phyloP scores from a whole-genome alignment of 169 alveolate species.

The Plasmodium vivax region DNA sequence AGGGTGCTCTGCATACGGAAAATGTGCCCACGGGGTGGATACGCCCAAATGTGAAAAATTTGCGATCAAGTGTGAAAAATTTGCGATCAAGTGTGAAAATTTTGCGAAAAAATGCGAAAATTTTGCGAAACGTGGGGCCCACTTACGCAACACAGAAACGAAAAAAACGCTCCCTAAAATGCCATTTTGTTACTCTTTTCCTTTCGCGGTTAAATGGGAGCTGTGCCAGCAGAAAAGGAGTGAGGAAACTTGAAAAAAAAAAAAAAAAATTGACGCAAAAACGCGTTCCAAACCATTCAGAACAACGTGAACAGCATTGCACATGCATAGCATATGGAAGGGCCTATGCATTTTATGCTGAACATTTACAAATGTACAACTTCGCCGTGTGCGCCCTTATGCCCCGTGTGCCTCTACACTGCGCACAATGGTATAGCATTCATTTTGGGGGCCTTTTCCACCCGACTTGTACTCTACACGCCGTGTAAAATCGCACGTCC shows the following conservation, averaged over 20 bases:
- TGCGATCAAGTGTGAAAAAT: background rate
- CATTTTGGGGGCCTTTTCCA: background rate
- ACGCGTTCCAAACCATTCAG: background rate
- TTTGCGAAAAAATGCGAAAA: background rate
- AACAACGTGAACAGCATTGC: background rate
- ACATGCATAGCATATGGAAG: background rate
- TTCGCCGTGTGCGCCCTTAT: background rate
- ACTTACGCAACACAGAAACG: background rate
- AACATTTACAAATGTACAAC: background rate
- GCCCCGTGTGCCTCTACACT: background rate
- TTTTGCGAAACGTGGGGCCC: background rate
- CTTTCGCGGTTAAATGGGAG: background rate
- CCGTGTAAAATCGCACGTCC: background rate
- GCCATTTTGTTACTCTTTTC: background rate
- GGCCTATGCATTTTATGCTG: background rate
- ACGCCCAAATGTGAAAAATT: background rate
- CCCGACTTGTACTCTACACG: background rate
- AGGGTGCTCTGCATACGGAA: background rate
- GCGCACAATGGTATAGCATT: background rate
- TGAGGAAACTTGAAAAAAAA: background rate
- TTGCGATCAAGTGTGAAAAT: background rate
- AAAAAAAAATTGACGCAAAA: background rate
- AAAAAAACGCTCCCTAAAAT: background rate
- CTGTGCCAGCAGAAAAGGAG: background rate
- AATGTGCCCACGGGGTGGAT: background rate